phyloP scores from a whole-genome alignment of 306 rosid species.

The Boehmeria nivea region DNA sequence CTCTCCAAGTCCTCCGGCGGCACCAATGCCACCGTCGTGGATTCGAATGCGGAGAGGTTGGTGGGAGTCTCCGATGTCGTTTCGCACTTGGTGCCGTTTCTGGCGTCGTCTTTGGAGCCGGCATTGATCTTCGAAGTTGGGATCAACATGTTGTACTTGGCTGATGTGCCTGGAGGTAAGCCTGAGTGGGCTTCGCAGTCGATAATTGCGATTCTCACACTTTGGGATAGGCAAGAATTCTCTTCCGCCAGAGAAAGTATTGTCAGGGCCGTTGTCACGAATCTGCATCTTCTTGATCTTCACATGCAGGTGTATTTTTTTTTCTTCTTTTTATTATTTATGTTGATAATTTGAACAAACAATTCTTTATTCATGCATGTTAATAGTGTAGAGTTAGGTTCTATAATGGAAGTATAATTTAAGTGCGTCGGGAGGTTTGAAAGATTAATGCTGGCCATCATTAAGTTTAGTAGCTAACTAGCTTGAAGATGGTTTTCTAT shows the following conservation, averaged over 20 bases:
- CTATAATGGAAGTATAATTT: conserved; percentile 5
- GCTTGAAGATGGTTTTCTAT: too few species aligned
- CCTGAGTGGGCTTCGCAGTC: conserved; percentile 99
- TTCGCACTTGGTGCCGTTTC: conserved; percentile 85
- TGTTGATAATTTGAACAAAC: conserved; percentile 3
- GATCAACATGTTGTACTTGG: conserved; percentile 87
- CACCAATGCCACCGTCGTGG: conserved; percentile 30
- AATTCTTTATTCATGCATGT: not conserved
- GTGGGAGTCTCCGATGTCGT: conserved; percentile 94
- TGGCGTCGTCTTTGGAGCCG: conserved; percentile 89
- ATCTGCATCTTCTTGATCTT: conserved; percentile 93
- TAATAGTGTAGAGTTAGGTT: too few species aligned
- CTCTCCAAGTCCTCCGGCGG: conserved; percentile 61
- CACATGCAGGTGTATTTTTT: conserved; percentile 76
- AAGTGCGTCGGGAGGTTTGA: not conserved
- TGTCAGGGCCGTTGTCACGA: conserved; percentile 95
- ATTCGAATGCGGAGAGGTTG: conserved; percentile 68
- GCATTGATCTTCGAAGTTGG: conserved; percentile 92
- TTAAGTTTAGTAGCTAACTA: too few species aligned
- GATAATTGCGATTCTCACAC: conserved; percentile 79
- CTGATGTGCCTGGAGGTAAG: conserved; percentile 99
- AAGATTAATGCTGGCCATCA: too few species aligned
- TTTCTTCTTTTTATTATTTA: conserved; percentile 7
- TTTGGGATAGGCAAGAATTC: conserved; percentile 96
- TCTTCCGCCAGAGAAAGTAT: conserved; percentile 92